Evolutionary conservation across 1,139 yeast genomes (phyloP).

Genomic region (Debaryomyces subglobosus): DNA sequence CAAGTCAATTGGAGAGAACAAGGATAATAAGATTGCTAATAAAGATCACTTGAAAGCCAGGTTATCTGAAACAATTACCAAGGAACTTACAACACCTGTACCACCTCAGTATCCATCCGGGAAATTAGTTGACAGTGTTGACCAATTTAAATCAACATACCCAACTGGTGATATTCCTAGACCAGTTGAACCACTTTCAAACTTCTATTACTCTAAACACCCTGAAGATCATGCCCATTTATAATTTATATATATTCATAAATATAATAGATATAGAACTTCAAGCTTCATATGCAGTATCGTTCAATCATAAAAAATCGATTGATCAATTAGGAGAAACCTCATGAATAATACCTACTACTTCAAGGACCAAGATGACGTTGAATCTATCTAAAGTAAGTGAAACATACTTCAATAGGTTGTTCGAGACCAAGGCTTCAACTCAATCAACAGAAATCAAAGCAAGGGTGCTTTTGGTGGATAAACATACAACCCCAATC

Average conservation of each 20-base stretch:
- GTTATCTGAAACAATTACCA: conserved; percentile 16
- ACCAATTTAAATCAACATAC: conserved; percentile 28
- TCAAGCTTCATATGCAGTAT: neutral
- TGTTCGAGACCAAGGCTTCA: conserved; percentile 29
- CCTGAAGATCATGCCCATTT: conserved; percentile 16
- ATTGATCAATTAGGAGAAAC: neutral
- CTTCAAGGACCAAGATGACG: conserved; percentile 22
- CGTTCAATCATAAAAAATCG: neutral
- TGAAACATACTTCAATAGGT: conserved; percentile 39
- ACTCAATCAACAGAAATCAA: conserved; percentile 36
- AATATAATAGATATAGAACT: neutral
- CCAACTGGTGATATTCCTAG: conserved; percentile 33
- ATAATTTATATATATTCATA: conserved; percentile 7
- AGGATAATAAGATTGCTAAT: conserved; percentile 6
- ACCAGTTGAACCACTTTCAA: conserved; percentile 35
- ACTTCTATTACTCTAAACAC: conserved; percentile 35
- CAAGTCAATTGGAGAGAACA: neutral
- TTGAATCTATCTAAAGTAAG: conserved; percentile 40
- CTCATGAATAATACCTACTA: neutral
- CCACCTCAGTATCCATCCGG: conserved; percentile 37
- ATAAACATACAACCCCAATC: conserved; percentile 75
- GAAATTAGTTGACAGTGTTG: conserved; percentile 20
- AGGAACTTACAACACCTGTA: conserved; percentile 21
- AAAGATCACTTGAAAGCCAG: conserved; percentile 6
- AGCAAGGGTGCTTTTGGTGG: conserved; percentile 78